Evolutionary conservation across 106 monocot species (phyloP), one percentile per base, ranked within the genome.

Genomic region (Cymbidium sinense): DNA sequence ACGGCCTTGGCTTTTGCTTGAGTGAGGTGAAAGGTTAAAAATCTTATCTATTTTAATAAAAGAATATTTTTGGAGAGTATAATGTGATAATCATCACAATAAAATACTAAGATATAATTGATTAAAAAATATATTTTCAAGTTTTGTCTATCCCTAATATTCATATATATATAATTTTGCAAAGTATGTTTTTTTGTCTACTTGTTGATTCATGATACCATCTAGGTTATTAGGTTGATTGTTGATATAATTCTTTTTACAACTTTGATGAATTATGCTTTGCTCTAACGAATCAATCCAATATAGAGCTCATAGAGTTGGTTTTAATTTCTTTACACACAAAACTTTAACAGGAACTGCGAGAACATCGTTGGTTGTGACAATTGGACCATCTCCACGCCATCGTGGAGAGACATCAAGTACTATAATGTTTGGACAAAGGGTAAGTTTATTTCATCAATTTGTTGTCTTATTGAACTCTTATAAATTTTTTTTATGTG

Each of bases 361-460:
- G 64, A 85, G 98, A 77, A 98, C 98, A 70, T 98, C 98, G 34
- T 82, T 98, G 75, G 84, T 98, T 79, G 88, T 98, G 81, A 98
- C 98, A 83, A 92, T 98, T 79, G 98, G 98, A 12, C 98, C 98
- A 74, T 98, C 98, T 76, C 98, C 98, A 61, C 88, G 98, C 20
- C 98, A 98, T 87, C 81, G 98, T 77, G 98, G 94, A 83, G 98
- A 98, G 82, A 98, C 98, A 73, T 43, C 98, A 52, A 98, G 98
- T 81, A 98, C 98, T 34, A 98, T 98, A 81, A 90, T 94, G 90
- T 98, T 98, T 92, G 98, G 98, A 75, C 96, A 96, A 87, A 91
- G 96, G 85, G 96, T 96, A 93, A 76, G 85, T 62, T 79, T 79
- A 25, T 47, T 74, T 71, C 4, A 31, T 71, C 13, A 33, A 67